phyloP scores from a whole-genome alignment of 2,329 filamentous ascomycete species.

The Cladophialophora chaetospira region DNA sequence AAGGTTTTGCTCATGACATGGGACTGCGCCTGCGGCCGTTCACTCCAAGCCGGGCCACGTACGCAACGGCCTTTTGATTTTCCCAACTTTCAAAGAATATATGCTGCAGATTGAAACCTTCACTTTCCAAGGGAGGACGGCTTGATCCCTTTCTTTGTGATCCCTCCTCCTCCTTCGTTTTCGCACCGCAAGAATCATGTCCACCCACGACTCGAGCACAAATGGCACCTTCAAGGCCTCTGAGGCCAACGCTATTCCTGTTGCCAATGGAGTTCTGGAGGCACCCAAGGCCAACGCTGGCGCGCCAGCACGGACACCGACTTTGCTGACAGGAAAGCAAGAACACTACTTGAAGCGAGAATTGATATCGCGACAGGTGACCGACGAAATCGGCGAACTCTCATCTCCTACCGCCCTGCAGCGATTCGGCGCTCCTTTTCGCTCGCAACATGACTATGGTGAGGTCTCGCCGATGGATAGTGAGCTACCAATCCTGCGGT shows the following conservation, averaged over 20 bases:
- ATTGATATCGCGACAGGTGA: slow-evolving; percentile 85
- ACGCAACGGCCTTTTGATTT: neutral
- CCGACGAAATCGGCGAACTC: slow-evolving; percentile 86
- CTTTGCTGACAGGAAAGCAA: slow-evolving; percentile 85
- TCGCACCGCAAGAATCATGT: neutral
- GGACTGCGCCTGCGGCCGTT: neutral
- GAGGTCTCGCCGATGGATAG: slow-evolving; percentile 93
- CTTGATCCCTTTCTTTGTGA: neutral
- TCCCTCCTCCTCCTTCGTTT: neutral
- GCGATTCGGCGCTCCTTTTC: slow-evolving; percentile 93
- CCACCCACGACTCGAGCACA: neutral
- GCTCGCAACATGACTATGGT: slow-evolving; percentile 83
- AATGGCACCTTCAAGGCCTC: neutral
- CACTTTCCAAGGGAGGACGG: neutral
- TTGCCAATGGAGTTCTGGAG: slow-evolving; percentile 18
- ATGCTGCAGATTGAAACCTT: neutral
- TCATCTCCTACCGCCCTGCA: slow-evolving; percentile 93
- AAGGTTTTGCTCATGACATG: slow-evolving; percentile 8
- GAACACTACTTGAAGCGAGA: slow-evolving; percentile 98
- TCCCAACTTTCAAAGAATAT: slow-evolving; percentile 5
- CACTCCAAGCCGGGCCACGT: slow-evolving; percentile 17
- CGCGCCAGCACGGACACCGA: neutral
- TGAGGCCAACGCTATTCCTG: slow-evolving; percentile 1
- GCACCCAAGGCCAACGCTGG: slow-evolving; percentile 15
- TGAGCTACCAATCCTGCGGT: slow-evolving; percentile 87